These are phyloP conservation scores for Gossypium sturtianum DNA, from an alignment of 345 rosid genomes.

Conservation along the genomic window DNA sequence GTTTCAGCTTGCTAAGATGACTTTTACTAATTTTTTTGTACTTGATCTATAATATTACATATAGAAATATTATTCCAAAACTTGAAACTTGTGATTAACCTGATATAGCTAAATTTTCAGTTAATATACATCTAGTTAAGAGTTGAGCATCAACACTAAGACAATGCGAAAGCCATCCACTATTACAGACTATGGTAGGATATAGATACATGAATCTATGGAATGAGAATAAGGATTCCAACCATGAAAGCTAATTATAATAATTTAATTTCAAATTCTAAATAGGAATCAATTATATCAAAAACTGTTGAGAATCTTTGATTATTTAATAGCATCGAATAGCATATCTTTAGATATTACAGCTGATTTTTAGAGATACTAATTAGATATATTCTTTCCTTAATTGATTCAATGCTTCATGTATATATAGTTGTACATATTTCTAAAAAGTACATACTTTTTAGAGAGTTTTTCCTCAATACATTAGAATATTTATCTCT, in stretches of 20 bases:
- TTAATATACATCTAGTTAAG: not conserved
- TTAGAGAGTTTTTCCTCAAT: too few relatives aligned
- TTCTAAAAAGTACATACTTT: too few relatives aligned
- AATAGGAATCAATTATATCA: not conserved
- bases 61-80: not conserved
- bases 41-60: not conserved
- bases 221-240: not conserved
- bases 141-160: slow-evolving; percentile 1
- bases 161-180: not conserved
- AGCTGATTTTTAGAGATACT: too few relatives aligned
- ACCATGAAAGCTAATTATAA: not conserved
- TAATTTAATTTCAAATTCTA: not conserved
- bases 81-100: not conserved
- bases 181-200: not conserved
- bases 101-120: not conserved
- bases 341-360: too few relatives aligned
- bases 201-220: not conserved
- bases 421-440: too few relatives aligned
- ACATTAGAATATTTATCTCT: too few relatives aligned
- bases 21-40: not conserved
- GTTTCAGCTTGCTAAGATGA: not conserved
- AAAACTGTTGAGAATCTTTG: not conserved
- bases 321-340: too few relatives aligned
- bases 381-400: too few relatives aligned
- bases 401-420: too few relatives aligned